A percentile compares a stretch with the other conserved stretches of the same genome.
Evolutionary conservation across 2,329 filamentous ascomycete genomes (phyloP).

Genomic region (Pseudogymnoascus sp.): DNA sequence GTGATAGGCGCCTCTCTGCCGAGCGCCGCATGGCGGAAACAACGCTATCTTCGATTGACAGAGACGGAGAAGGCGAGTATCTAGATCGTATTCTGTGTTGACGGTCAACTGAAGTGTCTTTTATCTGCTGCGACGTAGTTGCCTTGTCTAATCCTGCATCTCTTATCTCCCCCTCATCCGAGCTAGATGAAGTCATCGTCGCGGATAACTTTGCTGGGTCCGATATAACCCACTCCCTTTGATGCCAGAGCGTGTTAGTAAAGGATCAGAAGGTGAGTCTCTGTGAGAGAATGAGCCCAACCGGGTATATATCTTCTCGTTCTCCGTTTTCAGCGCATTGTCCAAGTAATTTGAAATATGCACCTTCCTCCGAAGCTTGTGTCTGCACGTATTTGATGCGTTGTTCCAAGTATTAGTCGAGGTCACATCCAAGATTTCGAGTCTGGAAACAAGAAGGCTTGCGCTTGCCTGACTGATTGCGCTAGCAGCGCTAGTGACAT

Average conservation of each 20-base stretch:
- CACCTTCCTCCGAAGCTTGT: not conserved
- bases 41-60: slow-evolving; percentile 33
- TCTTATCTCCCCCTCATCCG: slow-evolving; percentile 81
- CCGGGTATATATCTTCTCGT: slow-evolving; percentile 29
- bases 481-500: slow-evolving; percentile 1
- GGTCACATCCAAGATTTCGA: slow-evolving; percentile 4
- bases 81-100: slow-evolving; percentile 63
- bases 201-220: slow-evolving; percentile 16
- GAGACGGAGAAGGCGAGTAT: slow-evolving; percentile 27
- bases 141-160: slow-evolving; percentile 74
- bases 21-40: slow-evolving; percentile 35
- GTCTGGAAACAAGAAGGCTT: not conserved
- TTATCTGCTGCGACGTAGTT: slow-evolving; percentile 74
- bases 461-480: not conserved
- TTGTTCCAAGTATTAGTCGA: not conserved
- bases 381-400: not conserved
- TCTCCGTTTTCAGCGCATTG: slow-evolving; percentile 25
- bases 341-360: slow-evolving; percentile 8
- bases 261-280: slow-evolving; percentile 27
- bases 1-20: slow-evolving; percentile 47
- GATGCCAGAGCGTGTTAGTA: slow-evolving; percentile 29
- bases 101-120: slow-evolving; percentile 85
- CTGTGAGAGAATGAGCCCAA: slow-evolving; percentile 31
- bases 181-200: slow-evolving; percentile 51
- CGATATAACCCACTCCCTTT: slow-evolving; percentile 28